Evolutionary conservation across 768 basidiomycete species (phyloP).

Genomic region (Pulveroboletus sp.): DNA sequence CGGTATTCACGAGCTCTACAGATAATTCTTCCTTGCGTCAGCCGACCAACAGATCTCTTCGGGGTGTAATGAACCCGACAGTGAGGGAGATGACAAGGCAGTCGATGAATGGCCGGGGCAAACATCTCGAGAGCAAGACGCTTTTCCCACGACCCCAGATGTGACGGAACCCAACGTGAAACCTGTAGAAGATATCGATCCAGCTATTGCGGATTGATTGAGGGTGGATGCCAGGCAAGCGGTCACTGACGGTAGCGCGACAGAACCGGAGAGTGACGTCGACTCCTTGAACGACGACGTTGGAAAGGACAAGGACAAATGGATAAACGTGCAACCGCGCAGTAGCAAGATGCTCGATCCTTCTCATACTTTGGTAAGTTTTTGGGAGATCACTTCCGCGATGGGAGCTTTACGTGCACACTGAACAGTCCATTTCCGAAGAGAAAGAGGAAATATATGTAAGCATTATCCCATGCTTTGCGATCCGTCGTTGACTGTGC

Average conservation of each 20-base stretch:
- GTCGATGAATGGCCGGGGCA: conserved; percentile 3
- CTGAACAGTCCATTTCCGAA: conserved; percentile 11
- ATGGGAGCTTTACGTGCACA: not conserved
- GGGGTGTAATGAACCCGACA: conserved; percentile 48
- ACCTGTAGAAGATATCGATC: conserved; percentile 37
- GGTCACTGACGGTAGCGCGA: conserved; percentile 32
- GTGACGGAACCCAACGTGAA: conserved; percentile 19
- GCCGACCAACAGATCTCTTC: conserved; percentile 42
- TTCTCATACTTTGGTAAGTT: conserved; percentile 10
- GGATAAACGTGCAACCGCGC: conserved; percentile 28
- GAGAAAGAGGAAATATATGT: conserved; percentile 8
- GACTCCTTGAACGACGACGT: conserved; percentile 70
- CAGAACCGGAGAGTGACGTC: conserved; percentile 58
- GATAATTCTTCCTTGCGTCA: conserved; percentile 80
- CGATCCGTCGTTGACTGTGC: not conserved
- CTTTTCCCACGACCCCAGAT: not conserved
- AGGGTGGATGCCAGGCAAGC: conserved; percentile 41
- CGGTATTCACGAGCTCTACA: conserved; percentile 23
- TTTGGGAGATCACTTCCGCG: too few relatives aligned
- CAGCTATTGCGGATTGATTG: conserved; percentile 58
- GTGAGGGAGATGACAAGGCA: conserved; percentile 29
- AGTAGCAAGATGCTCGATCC: conserved; percentile 23
- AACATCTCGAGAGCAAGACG: conserved; percentile 18
- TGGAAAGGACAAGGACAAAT: conserved; percentile 36
- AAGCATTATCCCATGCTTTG: not conserved